Evolutionary conservation across 2,329 filamentous ascomycete species (phyloP).

Genomic region (Xenoacremonium recifei): DNA sequence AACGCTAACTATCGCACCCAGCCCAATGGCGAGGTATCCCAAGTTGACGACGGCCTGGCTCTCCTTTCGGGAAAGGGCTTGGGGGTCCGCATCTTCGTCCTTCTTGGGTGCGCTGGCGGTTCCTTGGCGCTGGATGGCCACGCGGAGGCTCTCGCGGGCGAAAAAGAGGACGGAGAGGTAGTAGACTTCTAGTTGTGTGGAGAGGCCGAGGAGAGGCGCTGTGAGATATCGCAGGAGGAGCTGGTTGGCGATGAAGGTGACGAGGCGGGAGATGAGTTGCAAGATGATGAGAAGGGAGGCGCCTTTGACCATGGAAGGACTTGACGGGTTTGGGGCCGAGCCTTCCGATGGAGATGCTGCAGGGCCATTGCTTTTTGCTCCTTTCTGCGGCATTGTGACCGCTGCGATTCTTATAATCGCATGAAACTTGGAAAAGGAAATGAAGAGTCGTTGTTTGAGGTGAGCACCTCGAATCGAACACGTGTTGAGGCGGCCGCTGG

Average conservation of each 20-base stretch:
- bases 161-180: conserved; percentile 94
- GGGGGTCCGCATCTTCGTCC: conserved; percentile 6
- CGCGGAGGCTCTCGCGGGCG: conserved; percentile 82
- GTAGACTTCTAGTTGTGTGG: conserved; percentile 89
- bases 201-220: conserved; percentile 78
- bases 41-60: conserved; percentile 84
- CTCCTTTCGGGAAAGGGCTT: conserved; percentile 29
- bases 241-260: conserved; percentile 93
- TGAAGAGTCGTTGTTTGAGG: too few species aligned
- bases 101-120: conserved; percentile 11
- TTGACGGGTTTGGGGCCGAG: background rate
- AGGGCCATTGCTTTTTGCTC: too few species aligned
- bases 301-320: conserved; percentile 56
- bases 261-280: conserved; percentile 79
- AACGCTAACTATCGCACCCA: conserved; percentile 65
- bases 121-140: conserved; percentile 83
- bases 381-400: too few species aligned
- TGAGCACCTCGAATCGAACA: too few species aligned
- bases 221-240: conserved; percentile 84
- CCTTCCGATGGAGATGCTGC: background rate
- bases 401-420: too few species aligned
- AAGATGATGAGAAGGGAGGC: conserved; percentile 85
- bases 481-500: too few species aligned
- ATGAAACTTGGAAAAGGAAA: too few species aligned
- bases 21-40: conserved; percentile 72